A percentile compares a stretch with the other conserved stretches of the same genome.
phyloP scores from a whole-genome alignment of 2,329 filamentous ascomycete genomes.

The Apiospora arundinis region DNA sequence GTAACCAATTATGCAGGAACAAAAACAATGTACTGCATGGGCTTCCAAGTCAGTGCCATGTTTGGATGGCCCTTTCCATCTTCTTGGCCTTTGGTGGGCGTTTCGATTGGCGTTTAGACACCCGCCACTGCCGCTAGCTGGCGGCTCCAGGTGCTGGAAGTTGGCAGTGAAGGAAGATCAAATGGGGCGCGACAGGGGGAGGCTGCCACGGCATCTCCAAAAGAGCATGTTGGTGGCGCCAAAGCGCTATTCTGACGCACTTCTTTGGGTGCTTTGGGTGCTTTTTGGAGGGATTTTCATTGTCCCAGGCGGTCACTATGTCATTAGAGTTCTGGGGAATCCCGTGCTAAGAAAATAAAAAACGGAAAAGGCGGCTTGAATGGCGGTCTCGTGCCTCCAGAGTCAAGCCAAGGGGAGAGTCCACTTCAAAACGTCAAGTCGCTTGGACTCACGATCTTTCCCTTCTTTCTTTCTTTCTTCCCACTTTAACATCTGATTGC shows the following conservation, averaged over 20 bases:
- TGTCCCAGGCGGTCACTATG: not conserved
- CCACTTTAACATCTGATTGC: not conserved
- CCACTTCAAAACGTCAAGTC: constrained; percentile 21
- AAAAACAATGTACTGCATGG: not conserved
- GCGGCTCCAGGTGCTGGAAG: not conserved
- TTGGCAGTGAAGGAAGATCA: not conserved
- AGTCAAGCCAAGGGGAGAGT: constrained; percentile 27
- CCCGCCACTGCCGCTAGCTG: not conserved
- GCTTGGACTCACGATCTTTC: not conserved
- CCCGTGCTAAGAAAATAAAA: constrained; percentile 6
- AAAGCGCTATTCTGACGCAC: not conserved
- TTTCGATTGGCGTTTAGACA: not conserved
- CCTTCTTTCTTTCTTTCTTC: constrained; percentile 19
- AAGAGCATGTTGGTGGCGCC: constrained; percentile 7
- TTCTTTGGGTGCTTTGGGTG: not conserved
- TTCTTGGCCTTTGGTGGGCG: not conserved
- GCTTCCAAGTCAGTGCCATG: not conserved
- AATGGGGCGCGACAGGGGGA: constrained; percentile 15
- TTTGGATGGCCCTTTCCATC: not conserved
- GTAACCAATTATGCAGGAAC: not conserved
- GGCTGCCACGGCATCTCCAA: constrained; percentile 9
- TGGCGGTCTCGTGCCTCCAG: constrained; percentile 16
- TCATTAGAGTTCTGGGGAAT: constrained; percentile 9
- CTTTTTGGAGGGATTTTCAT: not conserved
- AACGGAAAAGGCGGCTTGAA: constrained; percentile 5